These are phyloP conservation scores for Rosa lucieae DNA, from an alignment of 306 rosid species.

Conservation along the genomic window DNA sequence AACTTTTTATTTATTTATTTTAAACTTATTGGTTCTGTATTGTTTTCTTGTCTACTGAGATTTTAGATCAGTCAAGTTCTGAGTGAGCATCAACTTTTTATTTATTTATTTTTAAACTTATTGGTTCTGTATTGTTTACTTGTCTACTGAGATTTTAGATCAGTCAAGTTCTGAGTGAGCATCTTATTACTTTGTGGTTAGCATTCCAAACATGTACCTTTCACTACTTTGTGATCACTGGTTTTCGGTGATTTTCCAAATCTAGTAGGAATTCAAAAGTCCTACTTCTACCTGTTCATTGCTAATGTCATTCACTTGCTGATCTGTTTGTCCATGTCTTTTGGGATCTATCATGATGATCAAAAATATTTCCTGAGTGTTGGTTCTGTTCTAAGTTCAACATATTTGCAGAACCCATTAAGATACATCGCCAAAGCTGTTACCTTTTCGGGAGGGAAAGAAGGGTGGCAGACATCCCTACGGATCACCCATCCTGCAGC, in stretches of 20 bases:
- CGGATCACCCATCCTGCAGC: constrained; percentile 99
- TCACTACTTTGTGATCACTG: background rate
- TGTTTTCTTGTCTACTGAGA: background rate
- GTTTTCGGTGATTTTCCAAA: background rate
- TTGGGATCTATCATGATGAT: constrained; percentile 10
- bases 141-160: background rate
- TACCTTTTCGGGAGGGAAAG: constrained; percentile 97
- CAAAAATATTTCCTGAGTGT: background rate
- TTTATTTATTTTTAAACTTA: too few relatives aligned
- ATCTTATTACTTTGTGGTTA: background rate
- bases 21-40: background rate
- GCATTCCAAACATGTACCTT: background rate
- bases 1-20: too few relatives aligned
- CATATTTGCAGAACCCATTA: constrained; percentile 72
- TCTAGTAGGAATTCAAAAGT: background rate
- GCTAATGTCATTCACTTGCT: background rate
- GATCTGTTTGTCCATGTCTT: background rate
- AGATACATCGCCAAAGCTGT: constrained; percentile 94
- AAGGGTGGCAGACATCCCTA: constrained; percentile 93
- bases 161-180: background rate
- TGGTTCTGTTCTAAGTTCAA: constrained; percentile 26
- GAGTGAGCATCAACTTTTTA: background rate
- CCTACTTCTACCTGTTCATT: background rate
- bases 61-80: background rate
- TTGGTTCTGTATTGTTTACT: background rate